Base-by-base conservation (phyloP, 805 yeast species). In the Limtongia smithiae region DNA sequence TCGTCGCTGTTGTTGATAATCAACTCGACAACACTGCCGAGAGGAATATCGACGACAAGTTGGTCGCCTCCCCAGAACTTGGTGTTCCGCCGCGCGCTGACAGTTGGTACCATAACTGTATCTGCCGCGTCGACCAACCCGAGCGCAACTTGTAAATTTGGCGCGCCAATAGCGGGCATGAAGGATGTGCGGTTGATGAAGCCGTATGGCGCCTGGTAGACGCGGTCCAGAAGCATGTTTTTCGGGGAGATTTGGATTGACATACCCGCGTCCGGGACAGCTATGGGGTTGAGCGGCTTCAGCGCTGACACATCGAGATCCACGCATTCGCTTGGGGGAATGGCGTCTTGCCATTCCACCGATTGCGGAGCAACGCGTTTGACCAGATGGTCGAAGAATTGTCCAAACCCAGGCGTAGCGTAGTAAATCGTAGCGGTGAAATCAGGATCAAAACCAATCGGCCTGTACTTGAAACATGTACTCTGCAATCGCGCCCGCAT, bases 1-100 rank as follows among this genome's bases (percentile, higher is more conserved):
- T 83, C 81, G 65, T 89, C 96, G 61, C 73, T 74, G 63, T 89
- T 90, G 64, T 87, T 84, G 38, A 89, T 65, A 1, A 87, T 84
- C 38, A 89, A 68, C 60, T 89, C 96, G 40, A 90, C 74, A 34
- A 82, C 76, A 42, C 83, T 86, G 43, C 77, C 78, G 4, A 72
- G 63, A 48, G 78, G 77, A 20, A 88, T 68, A 1, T 87, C 74
- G 59, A 74, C 76, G 0, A 87, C 69, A 30, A 60, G 63, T 81
- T 82, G 46, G 83, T 80, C 49, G 69, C 70, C 39, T 68, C 74
- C 49, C 89, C 90, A 43, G 83, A 72, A 25, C 58, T 80, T 82
- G 77, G 79, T 90, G 83, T 83, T 46, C 69, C 72, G 55, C 82
- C 77, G 61, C 74, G 78, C 54, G 81, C 72, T 22, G 73, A 77